These are phyloP conservation scores for Balansia obtecta DNA, from an alignment of 2,329 filamentous ascomycete genomes.

Conservation along the genomic window DNA sequence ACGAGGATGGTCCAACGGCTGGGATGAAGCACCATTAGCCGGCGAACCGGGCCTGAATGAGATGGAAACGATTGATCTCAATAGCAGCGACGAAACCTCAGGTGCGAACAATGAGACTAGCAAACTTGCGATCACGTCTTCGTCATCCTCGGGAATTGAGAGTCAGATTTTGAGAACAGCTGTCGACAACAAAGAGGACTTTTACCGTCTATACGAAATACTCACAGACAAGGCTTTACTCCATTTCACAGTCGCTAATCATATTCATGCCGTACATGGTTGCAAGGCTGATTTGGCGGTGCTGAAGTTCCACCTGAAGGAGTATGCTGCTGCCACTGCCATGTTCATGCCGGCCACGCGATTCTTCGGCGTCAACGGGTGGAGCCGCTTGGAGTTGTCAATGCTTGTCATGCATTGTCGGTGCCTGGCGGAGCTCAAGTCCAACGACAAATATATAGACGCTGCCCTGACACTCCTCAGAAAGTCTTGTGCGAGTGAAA, in stretches of 20 bases:
- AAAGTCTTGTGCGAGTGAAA: conserved; percentile 48
- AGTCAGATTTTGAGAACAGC: conserved; percentile 47
- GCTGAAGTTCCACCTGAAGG: conserved; percentile 63
- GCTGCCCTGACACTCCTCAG: conserved; percentile 62
- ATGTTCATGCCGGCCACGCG: conserved; percentile 71
- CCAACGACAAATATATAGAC: conserved; percentile 67
- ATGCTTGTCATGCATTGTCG: conserved; percentile 78
- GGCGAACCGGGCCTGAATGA: conserved; percentile 30
- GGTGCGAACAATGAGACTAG: conserved; percentile 6
- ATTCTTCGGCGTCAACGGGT: conserved; percentile 66
- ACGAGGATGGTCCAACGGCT: conserved; percentile 65
- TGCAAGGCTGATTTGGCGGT: conserved; percentile 77
- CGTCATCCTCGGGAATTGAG: conserved; percentile 22
- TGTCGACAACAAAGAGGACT: conserved; percentile 48
- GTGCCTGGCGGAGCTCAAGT: conserved; percentile 66
- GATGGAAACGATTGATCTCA: conserved; percentile 47
- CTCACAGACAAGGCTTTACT: conserved; percentile 77
- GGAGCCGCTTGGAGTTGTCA: conserved; percentile 67
- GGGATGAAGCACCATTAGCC: conserved; percentile 47
- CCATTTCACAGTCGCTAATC: conserved; percentile 69
- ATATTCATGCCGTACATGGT: conserved; percentile 63
- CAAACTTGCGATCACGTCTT: background rate
- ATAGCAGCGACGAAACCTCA: conserved; percentile 26
- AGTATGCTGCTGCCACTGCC: conserved; percentile 60
- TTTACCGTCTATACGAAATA: conserved; percentile 56